These are phyloP conservation scores for Botryotinia globosa DNA, from an alignment of 2,329 filamentous ascomycete species.

Conservation along the genomic window DNA sequence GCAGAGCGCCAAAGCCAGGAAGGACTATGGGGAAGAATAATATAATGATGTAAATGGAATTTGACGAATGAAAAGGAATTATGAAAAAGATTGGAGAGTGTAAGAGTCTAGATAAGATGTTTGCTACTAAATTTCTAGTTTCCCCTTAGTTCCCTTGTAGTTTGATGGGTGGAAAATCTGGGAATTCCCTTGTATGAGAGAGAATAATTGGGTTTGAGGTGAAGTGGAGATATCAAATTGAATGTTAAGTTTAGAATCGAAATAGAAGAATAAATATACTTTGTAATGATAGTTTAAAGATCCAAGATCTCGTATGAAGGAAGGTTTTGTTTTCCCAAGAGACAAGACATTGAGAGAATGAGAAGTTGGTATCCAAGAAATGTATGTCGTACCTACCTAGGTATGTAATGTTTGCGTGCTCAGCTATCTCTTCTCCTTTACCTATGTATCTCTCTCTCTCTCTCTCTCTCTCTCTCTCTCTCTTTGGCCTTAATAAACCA, in stretches of 20 bases:
- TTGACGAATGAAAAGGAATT: slow-evolving; percentile 11
- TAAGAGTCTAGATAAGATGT: slow-evolving; percentile 17
- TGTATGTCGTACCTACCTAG: too few relatives aligned
- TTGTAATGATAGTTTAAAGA: too few relatives aligned
- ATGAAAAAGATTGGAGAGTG: not conserved
- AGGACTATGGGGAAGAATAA: not conserved
- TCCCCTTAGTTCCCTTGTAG: not conserved
- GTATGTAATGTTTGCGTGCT: not conserved
- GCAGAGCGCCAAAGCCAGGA: slow-evolving; percentile 10
- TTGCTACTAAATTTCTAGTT: slow-evolving; percentile 2
- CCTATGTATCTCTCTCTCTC: too few relatives aligned
- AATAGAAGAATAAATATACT: too few relatives aligned
- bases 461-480: not conserved
- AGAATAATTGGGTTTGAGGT: not conserved
- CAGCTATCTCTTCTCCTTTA: not conserved
- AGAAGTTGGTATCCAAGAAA: not conserved
- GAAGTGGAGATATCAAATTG: not conserved
- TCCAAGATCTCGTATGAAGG: not conserved
- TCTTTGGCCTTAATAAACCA: not conserved
- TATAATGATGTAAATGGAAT: not conserved
- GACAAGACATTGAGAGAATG: not conserved
- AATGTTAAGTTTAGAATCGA: not conserved
- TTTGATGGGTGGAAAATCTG: not conserved
- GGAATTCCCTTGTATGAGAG: not conserved
- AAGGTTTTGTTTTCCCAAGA: not conserved